These are phyloP conservation scores for Fusarium proliferatum DNA, from an alignment of 2,329 filamentous ascomycete genomes.

Conservation along the genomic window DNA sequence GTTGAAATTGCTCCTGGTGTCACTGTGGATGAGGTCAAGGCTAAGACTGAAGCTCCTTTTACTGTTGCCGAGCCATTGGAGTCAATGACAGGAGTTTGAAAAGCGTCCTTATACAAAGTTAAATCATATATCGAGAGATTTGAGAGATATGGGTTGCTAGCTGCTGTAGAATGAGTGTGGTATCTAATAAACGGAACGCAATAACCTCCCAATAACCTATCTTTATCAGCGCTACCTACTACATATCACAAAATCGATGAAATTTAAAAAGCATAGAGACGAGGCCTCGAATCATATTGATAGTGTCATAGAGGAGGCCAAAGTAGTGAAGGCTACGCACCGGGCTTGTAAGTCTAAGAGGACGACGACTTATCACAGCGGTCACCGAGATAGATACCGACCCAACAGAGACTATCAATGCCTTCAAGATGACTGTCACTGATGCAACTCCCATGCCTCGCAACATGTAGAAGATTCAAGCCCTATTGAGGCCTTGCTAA, in stretches of 20 bases:
- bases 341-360: no score
- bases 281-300: not conserved
- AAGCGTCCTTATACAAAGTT: fast-evolving
- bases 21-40: conserved; percentile 86
- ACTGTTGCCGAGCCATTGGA: conserved; percentile 82
- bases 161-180: not conserved
- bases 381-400: not conserved
- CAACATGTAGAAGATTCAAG: no score
- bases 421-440: not conserved
- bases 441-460: no score
- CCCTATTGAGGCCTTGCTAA: no score
- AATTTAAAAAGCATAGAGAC: not conserved
- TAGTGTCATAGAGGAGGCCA: no score
- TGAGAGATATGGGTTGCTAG: not conserved
- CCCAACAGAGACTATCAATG: not conserved
- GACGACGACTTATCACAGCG: no score
- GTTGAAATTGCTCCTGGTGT: conserved; percentile 90
- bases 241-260: not conserved
- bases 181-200: not conserved
- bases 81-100: conserved; percentile 66
- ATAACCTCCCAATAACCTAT: not conserved
- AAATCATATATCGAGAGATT: fast-evolving
- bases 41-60: conserved; percentile 89
- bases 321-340: no score
- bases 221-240: not conserved